Percentiles rank a stretch among this genome's conserved stretches.
phyloP scores from a whole-genome alignment of 352 stramenopile genomes.

The Pythium sp. region DNA sequence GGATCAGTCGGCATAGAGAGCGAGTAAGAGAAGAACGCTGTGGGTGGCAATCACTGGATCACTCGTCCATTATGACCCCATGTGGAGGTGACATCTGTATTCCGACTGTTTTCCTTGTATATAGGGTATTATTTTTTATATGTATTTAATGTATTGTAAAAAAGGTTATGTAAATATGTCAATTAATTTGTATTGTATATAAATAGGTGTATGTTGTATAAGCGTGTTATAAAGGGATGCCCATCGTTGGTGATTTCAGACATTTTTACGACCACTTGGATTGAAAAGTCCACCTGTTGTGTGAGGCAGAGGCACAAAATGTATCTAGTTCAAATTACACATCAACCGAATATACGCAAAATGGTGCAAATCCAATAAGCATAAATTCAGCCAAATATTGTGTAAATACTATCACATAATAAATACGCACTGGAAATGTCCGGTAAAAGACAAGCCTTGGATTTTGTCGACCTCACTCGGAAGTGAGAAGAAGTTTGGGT shows the following conservation, averaged over 20 bases:
- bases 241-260: background rate
- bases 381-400: no score
- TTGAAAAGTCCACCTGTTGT: background rate
- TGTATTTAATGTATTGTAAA: background rate
- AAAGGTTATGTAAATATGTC: no score
- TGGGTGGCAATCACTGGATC: background rate
- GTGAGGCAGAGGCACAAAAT: background rate
- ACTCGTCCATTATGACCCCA: background rate
- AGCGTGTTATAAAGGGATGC: background rate
- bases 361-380: no score
- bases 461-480: no score
- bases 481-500: no score
- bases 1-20: background rate
- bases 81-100: background rate
- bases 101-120: background rate
- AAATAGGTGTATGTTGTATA: background rate
- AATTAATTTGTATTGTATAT: background rate
- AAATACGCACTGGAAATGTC: no score
- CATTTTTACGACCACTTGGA: no score
- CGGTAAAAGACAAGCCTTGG: no score
- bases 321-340: no score
- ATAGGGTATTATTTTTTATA: background rate
- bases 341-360: no score
- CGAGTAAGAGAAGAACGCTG: no score
- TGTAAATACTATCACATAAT: no score